Percentiles rank a stretch among this genome's conserved stretches.
phyloP scores from a whole-genome alignment of 306 rosid species.

The Geum urbanum region DNA sequence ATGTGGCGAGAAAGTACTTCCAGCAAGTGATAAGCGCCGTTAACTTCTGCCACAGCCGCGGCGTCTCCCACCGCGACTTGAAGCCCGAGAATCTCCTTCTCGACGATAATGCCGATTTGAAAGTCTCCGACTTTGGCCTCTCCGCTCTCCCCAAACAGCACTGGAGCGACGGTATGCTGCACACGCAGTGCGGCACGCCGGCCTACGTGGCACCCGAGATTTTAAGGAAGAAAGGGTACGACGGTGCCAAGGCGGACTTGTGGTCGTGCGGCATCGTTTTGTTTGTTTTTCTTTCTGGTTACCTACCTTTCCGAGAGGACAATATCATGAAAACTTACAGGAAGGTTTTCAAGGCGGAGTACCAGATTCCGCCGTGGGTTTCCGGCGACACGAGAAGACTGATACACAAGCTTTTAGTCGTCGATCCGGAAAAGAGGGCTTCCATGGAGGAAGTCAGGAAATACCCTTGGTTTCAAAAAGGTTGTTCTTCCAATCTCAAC shows the following conservation, averaged over 20 bases:
- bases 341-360: conserved; percentile 61
- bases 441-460: conserved; percentile 47
- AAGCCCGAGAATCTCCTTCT: conserved; percentile 78
- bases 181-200: conserved; percentile 82
- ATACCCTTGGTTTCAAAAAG: conserved; percentile 60
- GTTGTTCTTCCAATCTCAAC: conserved; percentile 42
- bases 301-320: conserved; percentile 64
- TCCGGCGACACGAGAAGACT: conserved; percentile 43
- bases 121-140: conserved; percentile 77
- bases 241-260: conserved; percentile 70
- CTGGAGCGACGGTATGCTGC: conserved; percentile 61
- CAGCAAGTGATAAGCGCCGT: conserved; percentile 61
- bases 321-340: conserved; percentile 55
- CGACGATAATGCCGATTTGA: conserved; percentile 58
- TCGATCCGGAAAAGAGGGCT: conserved; percentile 54
- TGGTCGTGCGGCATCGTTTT: conserved; percentile 85
- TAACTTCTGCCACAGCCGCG: conserved; percentile 83
- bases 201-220: conserved; percentile 88
- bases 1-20: conserved; percentile 57
- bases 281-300: conserved; percentile 59
- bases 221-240: conserved; percentile 66
- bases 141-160: conserved; percentile 71
- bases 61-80: conserved; percentile 70
- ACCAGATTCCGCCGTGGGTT: conserved; percentile 59
- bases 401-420: conserved; percentile 54